Percentiles rank a stretch among this genome's conserved stretches.
Conservation (phyloP, 495 filamentous ascomycete species). For the Xylaria telfairii region DNA sequence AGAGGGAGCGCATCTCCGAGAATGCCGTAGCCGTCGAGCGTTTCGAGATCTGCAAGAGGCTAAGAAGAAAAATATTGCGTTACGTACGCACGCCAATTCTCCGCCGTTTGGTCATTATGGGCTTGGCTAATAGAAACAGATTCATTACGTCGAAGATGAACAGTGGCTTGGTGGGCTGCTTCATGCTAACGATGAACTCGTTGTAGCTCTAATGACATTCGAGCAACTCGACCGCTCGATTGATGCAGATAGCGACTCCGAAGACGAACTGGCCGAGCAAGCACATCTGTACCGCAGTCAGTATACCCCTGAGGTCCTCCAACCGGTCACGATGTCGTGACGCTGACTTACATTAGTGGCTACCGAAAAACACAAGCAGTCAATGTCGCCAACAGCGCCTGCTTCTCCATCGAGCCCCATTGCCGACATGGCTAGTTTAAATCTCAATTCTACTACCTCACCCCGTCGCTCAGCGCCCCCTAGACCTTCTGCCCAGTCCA, state of each 20-base stretch:
- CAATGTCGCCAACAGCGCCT: conserved; percentile 45
- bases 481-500: conserved; percentile 47
- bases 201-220: conserved; percentile 91
- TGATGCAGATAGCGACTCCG: conserved; percentile 95
- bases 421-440: conserved; percentile 46
- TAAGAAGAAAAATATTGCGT: conserved; percentile 81
- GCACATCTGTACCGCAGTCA: conserved; percentile 60
- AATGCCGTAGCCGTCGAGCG: conserved; percentile 75
- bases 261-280: conserved; percentile 66
- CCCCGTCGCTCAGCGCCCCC: conserved; percentile 50
- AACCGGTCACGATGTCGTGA: neutral
- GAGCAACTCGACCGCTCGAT: conserved; percentile 95
- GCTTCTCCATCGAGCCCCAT: conserved; percentile 35
- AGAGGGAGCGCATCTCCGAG: conserved; percentile 84
- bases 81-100: conserved; percentile 61
- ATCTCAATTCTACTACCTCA: conserved; percentile 43
- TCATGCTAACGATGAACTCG: conserved; percentile 83
- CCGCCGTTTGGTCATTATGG: neutral
- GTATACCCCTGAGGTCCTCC: conserved; percentile 23
- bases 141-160: conserved; percentile 82
- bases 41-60: conserved; percentile 85
- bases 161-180: conserved; percentile 81
- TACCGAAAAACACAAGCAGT: conserved; percentile 55
- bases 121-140: conserved; percentile 47
- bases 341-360: conserved; percentile 51